phyloP scores from a whole-genome alignment of 108 stramenopile genomes.

The Craspedostauros australis region DNA sequence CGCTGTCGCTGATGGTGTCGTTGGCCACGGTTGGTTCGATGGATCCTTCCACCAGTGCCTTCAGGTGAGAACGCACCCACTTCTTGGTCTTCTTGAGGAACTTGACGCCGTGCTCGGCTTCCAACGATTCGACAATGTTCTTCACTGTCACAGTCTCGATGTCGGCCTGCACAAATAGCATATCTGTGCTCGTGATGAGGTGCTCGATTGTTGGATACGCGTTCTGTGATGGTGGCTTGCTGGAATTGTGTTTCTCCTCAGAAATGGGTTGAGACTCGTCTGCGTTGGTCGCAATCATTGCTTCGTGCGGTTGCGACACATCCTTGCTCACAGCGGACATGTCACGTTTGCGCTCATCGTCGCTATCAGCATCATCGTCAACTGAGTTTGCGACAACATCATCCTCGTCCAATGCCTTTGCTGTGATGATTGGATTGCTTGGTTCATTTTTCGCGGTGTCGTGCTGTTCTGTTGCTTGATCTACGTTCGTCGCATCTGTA shows the following conservation, averaged over 20 bases:
- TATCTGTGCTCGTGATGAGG: slow-evolving; percentile 6
- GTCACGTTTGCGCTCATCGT: slow-evolving; percentile 2
- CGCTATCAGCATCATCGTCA: not conserved
- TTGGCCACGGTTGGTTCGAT: slow-evolving; percentile 3
- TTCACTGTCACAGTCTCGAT: slow-evolving; percentile 21
- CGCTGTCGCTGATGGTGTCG: not conserved
- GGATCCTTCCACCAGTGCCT: slow-evolving; percentile 3
- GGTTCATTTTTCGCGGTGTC: no score
- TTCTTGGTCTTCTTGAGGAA: slow-evolving; percentile 10
- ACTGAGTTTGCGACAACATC: not conserved
- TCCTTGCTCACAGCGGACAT: not conserved
- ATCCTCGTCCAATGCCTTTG: not conserved
- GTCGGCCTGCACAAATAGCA: slow-evolving; percentile 15
- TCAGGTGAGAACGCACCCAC: slow-evolving; percentile 11
- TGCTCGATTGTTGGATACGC: not conserved
- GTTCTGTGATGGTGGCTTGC: slow-evolving; percentile 7
- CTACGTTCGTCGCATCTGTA: no score
- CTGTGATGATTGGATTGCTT: no score
- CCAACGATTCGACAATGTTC: slow-evolving; percentile 9
- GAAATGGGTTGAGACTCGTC: not conserved
- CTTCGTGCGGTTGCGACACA: not conserved
- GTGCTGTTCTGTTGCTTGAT: no score
- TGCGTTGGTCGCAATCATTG: not conserved
- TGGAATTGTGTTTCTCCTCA: not conserved
- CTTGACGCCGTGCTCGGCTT: slow-evolving; percentile 9